A percentile compares a stretch with the other conserved stretches of the same genome.
Evolutionary conservation across 2,329 filamentous ascomycete species (phyloP).

Genomic region (Ramularia collo-cygni): DNA sequence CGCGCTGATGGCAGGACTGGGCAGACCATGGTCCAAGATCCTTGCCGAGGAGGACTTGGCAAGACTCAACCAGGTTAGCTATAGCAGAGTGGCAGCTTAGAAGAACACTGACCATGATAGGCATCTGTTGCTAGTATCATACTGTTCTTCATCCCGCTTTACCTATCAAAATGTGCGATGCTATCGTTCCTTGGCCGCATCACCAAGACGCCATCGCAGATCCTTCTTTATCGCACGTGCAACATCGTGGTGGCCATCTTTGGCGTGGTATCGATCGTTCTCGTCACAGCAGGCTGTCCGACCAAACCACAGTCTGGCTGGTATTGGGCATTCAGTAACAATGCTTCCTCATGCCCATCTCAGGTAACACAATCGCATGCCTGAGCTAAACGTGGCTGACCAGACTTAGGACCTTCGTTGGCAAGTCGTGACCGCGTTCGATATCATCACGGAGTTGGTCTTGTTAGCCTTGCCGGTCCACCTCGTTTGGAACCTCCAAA

Average conservation of each 20-base stretch:
- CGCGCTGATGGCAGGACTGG: constrained; percentile 23
- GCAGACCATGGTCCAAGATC: constrained; percentile 21
- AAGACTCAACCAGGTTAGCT: constrained; percentile 22
- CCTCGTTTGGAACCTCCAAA: constrained; percentile 34
- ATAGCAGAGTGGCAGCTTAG: background rate
- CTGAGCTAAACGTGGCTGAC: constrained; percentile 5
- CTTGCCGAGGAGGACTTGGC: constrained; percentile 10
- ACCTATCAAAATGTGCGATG: constrained; percentile 28
- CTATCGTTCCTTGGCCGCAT: constrained; percentile 28
- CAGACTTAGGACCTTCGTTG: constrained; percentile 24
- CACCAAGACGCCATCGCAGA: constrained; percentile 22
- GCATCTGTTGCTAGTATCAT: constrained; percentile 23
- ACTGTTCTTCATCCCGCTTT: constrained; percentile 25
- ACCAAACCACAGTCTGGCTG: constrained; percentile 17
- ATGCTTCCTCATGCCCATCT: constrained; percentile 20
- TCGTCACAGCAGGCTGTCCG: constrained; percentile 23
- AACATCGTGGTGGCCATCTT: constrained; percentile 19
- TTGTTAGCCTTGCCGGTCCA: constrained; percentile 29
- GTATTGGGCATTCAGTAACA: constrained; percentile 26
- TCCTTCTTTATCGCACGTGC: constrained; percentile 23
- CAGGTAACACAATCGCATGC: constrained; percentile 18
- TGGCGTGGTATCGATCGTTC: constrained; percentile 26
- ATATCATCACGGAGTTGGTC: constrained; percentile 31
- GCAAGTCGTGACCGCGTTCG: constrained; percentile 35
- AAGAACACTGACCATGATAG: constrained; percentile 14